Percentiles rank a stretch among this genome's conserved stretches.
Conservation (phyloP, 805 yeast species). For the Pichia ethanolica region DNA sequence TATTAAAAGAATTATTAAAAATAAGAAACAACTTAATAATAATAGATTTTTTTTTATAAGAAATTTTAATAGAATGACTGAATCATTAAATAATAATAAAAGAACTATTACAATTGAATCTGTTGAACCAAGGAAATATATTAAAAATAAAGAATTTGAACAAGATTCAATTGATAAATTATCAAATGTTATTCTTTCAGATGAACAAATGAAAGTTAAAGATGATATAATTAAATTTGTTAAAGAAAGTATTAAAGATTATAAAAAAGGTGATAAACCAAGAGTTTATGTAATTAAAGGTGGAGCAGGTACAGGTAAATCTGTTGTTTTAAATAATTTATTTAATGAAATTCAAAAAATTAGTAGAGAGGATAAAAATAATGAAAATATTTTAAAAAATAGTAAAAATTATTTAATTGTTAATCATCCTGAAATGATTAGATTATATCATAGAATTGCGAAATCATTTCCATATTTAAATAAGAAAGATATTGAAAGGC, state of each 20-base stretch:
- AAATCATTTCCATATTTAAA: conserved; percentile 30
- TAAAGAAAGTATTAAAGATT: conserved; percentile 17
- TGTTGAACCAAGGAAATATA: conserved; percentile 1
- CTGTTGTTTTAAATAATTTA: conserved; percentile 35
- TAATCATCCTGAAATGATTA: conserved; percentile 43
- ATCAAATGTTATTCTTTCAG: conserved; percentile 29
- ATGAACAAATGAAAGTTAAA: conserved; percentile 31
- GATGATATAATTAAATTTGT: conserved; percentile 26
- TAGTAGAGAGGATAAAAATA: conserved; percentile 13
- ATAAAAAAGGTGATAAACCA: conserved; percentile 15
- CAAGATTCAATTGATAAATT: conserved; percentile 31
- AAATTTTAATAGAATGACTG: too few species aligned
- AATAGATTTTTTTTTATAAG: too few species aligned
- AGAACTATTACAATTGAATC: conserved; percentile 2
- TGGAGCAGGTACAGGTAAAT: conserved; percentile 44
- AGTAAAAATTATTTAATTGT: conserved; percentile 35
- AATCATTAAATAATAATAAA: too few species aligned
- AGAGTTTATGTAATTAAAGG: conserved; percentile 37
- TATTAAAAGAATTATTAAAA: too few species aligned
- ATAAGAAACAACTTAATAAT: too few species aligned
- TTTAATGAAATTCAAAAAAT: conserved; percentile 35
- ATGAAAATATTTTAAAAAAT: conserved; percentile 15
- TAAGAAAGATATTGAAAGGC: conserved; percentile 36
- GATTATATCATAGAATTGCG: conserved; percentile 34
- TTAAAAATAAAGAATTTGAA: neutral